These are phyloP conservation scores for Puccinia triticina DNA, from an alignment of 1,284 basidiomycete genomes.

Conservation along the genomic window DNA sequence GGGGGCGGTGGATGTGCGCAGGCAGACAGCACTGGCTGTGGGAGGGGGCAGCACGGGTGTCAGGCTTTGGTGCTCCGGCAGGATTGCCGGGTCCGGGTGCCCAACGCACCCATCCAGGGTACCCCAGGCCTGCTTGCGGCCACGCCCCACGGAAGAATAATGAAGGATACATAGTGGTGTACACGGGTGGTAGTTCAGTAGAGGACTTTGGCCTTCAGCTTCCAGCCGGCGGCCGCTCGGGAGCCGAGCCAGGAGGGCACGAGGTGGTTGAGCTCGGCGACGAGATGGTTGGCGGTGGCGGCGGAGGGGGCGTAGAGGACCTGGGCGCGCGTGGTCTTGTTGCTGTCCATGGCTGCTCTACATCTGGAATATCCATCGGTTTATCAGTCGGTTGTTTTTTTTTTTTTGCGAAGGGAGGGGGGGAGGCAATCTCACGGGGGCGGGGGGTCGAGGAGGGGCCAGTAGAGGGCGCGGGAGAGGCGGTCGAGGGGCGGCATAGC, in stretches of 20 bases:
- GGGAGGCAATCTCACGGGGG: neutral
- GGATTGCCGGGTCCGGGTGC: too few relatives aligned
- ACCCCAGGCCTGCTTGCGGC: too few relatives aligned
- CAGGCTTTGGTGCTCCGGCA: too few relatives aligned
- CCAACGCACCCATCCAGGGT: too few relatives aligned
- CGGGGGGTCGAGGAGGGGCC: conserved; percentile 13
- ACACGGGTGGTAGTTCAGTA: too few relatives aligned
- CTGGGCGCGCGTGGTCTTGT: neutral
- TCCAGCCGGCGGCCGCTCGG: neutral
- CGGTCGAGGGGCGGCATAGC: neutral
- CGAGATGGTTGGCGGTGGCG: neutral
- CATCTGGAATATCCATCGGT: too few relatives aligned
- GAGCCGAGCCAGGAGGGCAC: neutral
- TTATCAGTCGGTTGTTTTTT: neutral
- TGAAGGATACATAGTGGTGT: too few relatives aligned
- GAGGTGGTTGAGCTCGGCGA: neutral
- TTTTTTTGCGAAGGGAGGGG: neutral
- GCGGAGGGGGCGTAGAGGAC: neutral
- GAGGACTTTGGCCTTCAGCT: conserved; percentile 10
- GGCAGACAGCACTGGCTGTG: too few relatives aligned
- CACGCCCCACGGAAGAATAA: too few relatives aligned
- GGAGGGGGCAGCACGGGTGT: too few relatives aligned
- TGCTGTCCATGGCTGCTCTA: neutral
- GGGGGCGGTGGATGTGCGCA: too few relatives aligned
- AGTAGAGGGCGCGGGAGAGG: neutral